Evolutionary conservation across 331 rosid species (phyloP), one percentile per base, ranked within the genome.

Genomic region (Pyracantha coccinea): DNA sequence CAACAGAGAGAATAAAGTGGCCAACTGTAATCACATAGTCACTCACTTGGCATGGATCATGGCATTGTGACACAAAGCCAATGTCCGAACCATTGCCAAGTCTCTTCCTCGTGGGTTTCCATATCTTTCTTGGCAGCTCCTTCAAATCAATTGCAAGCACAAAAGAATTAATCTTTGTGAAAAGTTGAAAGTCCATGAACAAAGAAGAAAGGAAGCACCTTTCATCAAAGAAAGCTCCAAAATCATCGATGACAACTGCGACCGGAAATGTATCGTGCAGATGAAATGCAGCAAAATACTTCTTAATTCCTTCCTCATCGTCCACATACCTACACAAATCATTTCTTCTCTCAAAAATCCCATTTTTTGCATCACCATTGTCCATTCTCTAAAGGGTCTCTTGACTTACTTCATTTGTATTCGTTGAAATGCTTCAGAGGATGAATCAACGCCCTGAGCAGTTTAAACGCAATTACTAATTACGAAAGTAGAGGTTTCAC

Each of bases 221-320:
- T 76, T 83, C 82, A 10, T 85, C 80, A 63, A 93, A 93, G 85
- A 93, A 90, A 83, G 82, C 89, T 24, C 89, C 95, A 67, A 93
- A 93, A 83, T 91, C 96, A 73, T 93, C 96, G 25, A 93, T 81
- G 31, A 91, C 62, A 79, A 93, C 88, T 0, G 96, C 85, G 6
- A 78, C 84, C 58, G 98, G 97, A 83, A 93, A 75, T 68, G 80
- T 76, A 66, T 79, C 84, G 70, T 73, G 64, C 79, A 93, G 82
- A 74, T 88, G 97, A 88, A 88, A 90, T 72, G 97, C 99, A 76
- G 97, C 89, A 81, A 94, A 94, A 86, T 82, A 94, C 28, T 86
- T 94, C 58, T 89, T 87, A 66, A 94, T 80, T 55, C 88, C 98
- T 69, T 91, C 89, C 55, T 88, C 96, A 19, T 88, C 89, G 35